Percentiles rank a stretch among this genome's conserved stretches.
Evolutionary conservation across 1,139 yeast species (phyloP).

Genomic region (Lizanozyma gosingica): DNA sequence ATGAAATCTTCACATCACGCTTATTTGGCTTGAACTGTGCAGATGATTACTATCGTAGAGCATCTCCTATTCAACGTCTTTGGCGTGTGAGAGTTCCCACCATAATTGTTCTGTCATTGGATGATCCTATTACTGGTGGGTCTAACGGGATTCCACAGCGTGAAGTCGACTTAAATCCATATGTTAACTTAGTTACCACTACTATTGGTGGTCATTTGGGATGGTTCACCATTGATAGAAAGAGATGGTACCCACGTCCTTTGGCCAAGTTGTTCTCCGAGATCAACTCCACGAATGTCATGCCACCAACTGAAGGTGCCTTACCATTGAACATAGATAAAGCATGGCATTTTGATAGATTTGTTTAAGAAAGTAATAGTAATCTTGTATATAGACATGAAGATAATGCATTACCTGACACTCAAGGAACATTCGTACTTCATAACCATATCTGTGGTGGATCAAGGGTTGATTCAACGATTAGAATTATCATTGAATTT

Average conservation of each 20-base stretch:
- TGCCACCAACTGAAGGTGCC: slow-evolving; percentile 6
- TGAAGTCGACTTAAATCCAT: slow-evolving; percentile 63
- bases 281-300: background rate
- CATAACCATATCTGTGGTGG: too few relatives aligned
- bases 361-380: too few relatives aligned
- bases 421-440: too few relatives aligned
- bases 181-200: slow-evolving; percentile 55
- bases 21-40: slow-evolving; percentile 47
- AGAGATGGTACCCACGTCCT: slow-evolving; percentile 46
- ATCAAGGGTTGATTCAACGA: too few relatives aligned
- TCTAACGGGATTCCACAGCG: slow-evolving; percentile 44
- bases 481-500: too few relatives aligned
- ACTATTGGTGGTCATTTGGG: slow-evolving; percentile 81
- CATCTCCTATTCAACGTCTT: slow-evolving; percentile 43
- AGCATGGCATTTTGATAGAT: slow-evolving; percentile 26
- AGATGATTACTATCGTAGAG: slow-evolving; percentile 44
- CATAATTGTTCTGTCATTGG: slow-evolving; percentile 39
- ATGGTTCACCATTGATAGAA: slow-evolving; percentile 42
- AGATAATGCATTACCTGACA: background rate
- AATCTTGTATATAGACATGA: slow-evolving; percentile 4
- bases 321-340: slow-evolving; percentile 21
- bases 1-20: slow-evolving; percentile 43
- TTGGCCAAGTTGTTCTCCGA: slow-evolving; percentile 20
- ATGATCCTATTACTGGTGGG: slow-evolving; percentile 51
- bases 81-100: slow-evolving; percentile 45